phyloP scores from a whole-genome alignment of 129 eudicot genomes.

The Logfia minima region DNA sequence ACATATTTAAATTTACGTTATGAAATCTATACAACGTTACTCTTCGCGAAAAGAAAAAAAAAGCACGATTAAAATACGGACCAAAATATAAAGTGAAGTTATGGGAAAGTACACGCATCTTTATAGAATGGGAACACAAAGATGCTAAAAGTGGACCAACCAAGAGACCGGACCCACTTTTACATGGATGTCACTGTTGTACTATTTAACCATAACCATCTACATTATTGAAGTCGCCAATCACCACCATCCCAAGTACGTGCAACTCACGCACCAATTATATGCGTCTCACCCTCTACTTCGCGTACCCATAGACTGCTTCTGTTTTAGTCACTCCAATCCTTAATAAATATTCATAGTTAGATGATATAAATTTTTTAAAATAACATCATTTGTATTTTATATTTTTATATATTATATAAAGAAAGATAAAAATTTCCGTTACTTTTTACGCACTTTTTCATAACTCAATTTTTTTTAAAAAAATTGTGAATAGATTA shows the following conservation, averaged over 20 bases:
- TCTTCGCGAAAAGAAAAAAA: no score
- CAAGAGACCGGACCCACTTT: slow-evolving; percentile 20
- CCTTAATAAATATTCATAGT: no score
- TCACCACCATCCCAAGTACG: neutral
- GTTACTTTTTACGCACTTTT: no score
- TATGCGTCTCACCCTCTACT: neutral
- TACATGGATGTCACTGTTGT: neutral
- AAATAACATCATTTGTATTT: no score
- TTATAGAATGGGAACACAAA: slow-evolving; percentile 27
- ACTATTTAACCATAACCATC: neutral
- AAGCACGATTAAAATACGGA: neutral
- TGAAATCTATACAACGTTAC: no score
- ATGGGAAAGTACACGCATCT: slow-evolving; percentile 22
- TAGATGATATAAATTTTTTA: no score
- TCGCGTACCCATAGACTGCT: neutral
- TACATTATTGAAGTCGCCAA: neutral
- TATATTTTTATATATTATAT: no score
- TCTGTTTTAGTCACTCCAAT: no score
- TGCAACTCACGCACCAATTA: neutral
- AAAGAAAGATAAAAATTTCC: no score
- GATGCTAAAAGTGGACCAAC: slow-evolving; percentile 37
- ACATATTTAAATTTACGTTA: no score
- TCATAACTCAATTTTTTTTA: no score
- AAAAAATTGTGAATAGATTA: no score
- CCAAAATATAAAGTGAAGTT: neutral